These are phyloP conservation scores for Chiua sp. DNA, from an alignment of 1,284 basidiomycete genomes.

Conservation along the genomic window DNA sequence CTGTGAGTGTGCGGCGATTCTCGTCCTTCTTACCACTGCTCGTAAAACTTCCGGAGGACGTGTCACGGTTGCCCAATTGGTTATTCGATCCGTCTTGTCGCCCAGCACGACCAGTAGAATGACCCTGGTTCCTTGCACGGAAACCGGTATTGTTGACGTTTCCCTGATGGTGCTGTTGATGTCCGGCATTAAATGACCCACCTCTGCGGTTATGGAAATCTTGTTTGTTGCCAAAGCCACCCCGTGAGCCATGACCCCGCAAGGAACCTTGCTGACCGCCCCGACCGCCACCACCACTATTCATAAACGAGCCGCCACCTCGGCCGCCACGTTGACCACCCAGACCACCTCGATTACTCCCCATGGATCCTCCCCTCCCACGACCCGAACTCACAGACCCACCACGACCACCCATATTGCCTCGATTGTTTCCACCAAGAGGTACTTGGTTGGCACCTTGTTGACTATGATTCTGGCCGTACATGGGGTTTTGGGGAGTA, in stretches of 20 bases:
- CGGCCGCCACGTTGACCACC: conserved; percentile 41
- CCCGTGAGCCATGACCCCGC: conserved; percentile 65
- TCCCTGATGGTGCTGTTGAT: conserved; percentile 46
- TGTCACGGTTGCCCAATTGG: conserved; percentile 47
- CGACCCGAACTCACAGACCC: conserved; percentile 42
- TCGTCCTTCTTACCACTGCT: conserved; percentile 76
- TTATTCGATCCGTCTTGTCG: conserved; percentile 55
- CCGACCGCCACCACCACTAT: conserved; percentile 40
- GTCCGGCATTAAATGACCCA: conserved; percentile 61
- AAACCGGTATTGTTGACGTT: conserved; percentile 50
- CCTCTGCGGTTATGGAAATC: conserved; percentile 68
- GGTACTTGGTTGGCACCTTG: conserved; percentile 51
- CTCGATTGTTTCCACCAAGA: conserved; percentile 49
- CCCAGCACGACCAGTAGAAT: conserved; percentile 51
- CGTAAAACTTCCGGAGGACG: conserved; percentile 47
- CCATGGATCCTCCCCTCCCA: conserved; percentile 54
- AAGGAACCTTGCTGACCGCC: conserved; percentile 43
- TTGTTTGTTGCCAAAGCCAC: conserved; percentile 63
- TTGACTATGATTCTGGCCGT: conserved; percentile 40
- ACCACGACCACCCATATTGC: conserved; percentile 39
- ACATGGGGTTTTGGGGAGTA: conserved; percentile 53
- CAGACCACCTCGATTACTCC: conserved; percentile 49
- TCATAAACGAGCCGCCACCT: conserved; percentile 47
- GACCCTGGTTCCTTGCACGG: conserved; percentile 48
- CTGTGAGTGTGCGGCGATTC: conserved; percentile 87